These are phyloP conservation scores for Macadamia tetraphylla DNA, from an alignment of 164 flowering plant species.

Conservation along the genomic window DNA sequence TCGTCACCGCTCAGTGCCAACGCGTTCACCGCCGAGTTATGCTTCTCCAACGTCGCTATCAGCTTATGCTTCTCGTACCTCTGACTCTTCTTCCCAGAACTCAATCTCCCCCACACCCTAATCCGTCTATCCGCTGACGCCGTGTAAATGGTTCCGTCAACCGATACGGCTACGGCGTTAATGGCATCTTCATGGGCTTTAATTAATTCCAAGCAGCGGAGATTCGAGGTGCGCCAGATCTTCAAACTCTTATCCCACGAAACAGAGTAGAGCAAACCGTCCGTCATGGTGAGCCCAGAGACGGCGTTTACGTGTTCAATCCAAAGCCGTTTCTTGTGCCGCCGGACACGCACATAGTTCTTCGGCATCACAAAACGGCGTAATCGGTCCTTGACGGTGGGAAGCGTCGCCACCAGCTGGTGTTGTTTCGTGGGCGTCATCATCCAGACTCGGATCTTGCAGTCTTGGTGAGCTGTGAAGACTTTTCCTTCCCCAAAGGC, in stretches of 20 bases:
- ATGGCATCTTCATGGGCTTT: constrained; percentile 79
- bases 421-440: constrained; percentile 27
- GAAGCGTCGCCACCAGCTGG: constrained; percentile 47
- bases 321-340: constrained; percentile 74
- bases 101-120: constrained; percentile 53
- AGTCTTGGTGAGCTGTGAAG: constrained; percentile 78
- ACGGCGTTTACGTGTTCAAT: constrained; percentile 80
- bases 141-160: constrained; percentile 66
- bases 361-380: constrained; percentile 43
- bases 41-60: constrained; percentile 71
- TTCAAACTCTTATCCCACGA: constrained; percentile 80
- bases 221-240: constrained; percentile 51
- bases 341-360: constrained; percentile 62
- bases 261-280: constrained; percentile 52
- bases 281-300: constrained; percentile 44
- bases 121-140: constrained; percentile 69
- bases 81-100: constrained; percentile 20
- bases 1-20: constrained; percentile 53
- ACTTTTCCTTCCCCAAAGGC: constrained; percentile 39
- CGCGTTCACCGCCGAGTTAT: constrained; percentile 82
- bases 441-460: constrained; percentile 69
- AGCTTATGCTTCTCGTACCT: constrained; percentile 17
- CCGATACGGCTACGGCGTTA: constrained; percentile 59
- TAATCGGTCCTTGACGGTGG: constrained; percentile 61
- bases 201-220: constrained; percentile 59